Percentiles rank a stretch among this genome's conserved stretches.
Evolutionary conservation across 78 protist genomes (phyloP).

Genomic region (Dictyostelium brefeldianum): DNA sequence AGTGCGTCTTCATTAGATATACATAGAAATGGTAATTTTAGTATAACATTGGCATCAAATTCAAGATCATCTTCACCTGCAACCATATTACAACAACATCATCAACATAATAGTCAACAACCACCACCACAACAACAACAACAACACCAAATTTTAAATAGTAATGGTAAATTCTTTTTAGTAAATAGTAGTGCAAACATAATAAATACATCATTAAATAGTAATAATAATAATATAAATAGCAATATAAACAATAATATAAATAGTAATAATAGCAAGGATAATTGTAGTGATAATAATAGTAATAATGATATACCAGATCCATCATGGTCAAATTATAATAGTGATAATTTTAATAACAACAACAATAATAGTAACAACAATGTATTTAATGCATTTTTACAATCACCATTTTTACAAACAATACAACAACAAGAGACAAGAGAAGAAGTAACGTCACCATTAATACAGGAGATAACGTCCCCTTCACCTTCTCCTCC

Average conservation of each 20-base stretch:
- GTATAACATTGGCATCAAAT: not conserved
- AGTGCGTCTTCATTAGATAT: constrained; percentile 6
- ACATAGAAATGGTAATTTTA: not conserved
- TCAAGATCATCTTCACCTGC: constrained; percentile 1
- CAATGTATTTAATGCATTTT: constrained; percentile 3
- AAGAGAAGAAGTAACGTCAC: not conserved
- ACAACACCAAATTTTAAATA: too few relatives aligned
- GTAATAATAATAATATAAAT: not conserved
- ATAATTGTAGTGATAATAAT: not conserved
- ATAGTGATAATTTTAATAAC: constrained; percentile 1
- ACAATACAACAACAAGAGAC: not conserved
- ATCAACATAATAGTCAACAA: not conserved
- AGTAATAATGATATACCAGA: constrained; percentile 1
- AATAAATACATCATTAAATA: constrained; percentile 1
- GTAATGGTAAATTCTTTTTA: not conserved
- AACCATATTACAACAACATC: not conserved
- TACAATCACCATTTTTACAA: not conserved
- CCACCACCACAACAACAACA: too few relatives aligned
- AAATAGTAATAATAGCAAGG: not conserved
- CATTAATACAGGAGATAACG: not conserved
- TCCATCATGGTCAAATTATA: constrained; percentile 21
- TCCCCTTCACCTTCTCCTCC: not conserved
- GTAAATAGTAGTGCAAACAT: constrained; percentile 1
- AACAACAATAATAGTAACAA: not conserved
- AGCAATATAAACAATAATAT: not conserved